Evolutionary conservation across 1,284 basidiomycete genomes (phyloP).

Genomic region (Sutorius eximius): DNA sequence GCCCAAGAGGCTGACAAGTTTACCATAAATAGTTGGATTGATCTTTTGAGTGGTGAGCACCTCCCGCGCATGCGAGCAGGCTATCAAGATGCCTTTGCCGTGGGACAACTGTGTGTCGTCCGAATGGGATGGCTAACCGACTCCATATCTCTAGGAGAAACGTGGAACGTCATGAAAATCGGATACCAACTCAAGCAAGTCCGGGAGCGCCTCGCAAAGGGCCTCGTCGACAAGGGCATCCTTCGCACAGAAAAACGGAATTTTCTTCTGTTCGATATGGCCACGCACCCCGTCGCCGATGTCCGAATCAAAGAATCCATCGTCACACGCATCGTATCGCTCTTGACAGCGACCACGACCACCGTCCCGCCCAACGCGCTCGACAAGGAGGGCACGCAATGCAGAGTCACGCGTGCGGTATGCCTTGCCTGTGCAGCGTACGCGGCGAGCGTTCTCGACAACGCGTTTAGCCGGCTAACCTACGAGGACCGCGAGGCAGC

Average conservation of each 20-base stretch:
- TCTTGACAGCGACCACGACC: constrained; percentile 84
- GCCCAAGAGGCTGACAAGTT: constrained; percentile 71
- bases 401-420: constrained; percentile 77
- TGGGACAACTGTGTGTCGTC: not conserved
- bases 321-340: constrained; percentile 69
- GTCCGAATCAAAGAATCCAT: constrained; percentile 85
- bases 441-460: constrained; percentile 93
- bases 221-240: constrained; percentile 94
- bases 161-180: constrained; percentile 99
- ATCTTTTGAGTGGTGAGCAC: constrained; percentile 79
- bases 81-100: not conserved
- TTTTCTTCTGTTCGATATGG: constrained; percentile 98
- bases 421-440: constrained; percentile 86
- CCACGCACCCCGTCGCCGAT: constrained; percentile 93
- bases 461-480: constrained; percentile 81
- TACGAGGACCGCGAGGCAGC: constrained; percentile 92
- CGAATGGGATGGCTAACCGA: not conserved
- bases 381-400: constrained; percentile 76
- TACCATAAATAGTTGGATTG: constrained; percentile 91
- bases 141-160: constrained; percentile 69
- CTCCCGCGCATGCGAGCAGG: not conserved
- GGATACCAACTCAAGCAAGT: constrained; percentile 98
- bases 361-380: constrained; percentile 73
- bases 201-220: constrained; percentile 94
- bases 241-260: constrained; percentile 97